Conservation (phyloP, 2,329 filamentous ascomycete species). For the Chaetomiaceae sp. region DNA sequence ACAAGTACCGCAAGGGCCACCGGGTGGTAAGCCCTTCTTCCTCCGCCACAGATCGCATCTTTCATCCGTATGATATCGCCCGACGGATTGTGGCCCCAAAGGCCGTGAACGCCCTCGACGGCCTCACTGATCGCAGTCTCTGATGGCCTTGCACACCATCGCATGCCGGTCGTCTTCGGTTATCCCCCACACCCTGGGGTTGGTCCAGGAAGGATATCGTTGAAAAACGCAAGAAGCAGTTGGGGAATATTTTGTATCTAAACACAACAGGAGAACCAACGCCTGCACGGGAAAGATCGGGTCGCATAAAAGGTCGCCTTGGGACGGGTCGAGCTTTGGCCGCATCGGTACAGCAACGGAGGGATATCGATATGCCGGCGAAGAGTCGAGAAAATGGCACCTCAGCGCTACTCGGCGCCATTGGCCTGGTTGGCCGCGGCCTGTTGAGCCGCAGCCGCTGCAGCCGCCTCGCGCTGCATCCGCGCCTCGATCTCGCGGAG, state of each 20-base stretch:
- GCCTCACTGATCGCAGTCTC: not conserved
- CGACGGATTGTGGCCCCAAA: too few relatives aligned
- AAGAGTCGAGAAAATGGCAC: not conserved
- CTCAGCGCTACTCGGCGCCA: constrained; percentile 39
- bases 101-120: too few relatives aligned
- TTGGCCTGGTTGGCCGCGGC: constrained; percentile 42
- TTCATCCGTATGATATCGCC: too few relatives aligned
- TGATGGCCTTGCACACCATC: constrained; percentile 2
- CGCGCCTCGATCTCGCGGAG: constrained; percentile 97
- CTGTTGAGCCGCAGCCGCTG: constrained; percentile 35
- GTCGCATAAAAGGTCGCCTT: constrained; percentile 36
- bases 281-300: constrained; percentile 45
- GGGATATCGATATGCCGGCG: constrained; percentile 25
- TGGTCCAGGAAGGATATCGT: constrained; percentile 25
- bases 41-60: too few relatives aligned
- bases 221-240: constrained; percentile 36
- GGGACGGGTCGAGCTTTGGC: constrained; percentile 14
- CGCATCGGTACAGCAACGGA: constrained; percentile 21
- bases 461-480: constrained; percentile 70
- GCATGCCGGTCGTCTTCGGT: constrained; percentile 18
- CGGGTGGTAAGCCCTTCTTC: not conserved
- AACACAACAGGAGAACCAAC: constrained; percentile 44
- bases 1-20: constrained; percentile 1
- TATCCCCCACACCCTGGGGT: constrained; percentile 24
- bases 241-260: constrained; percentile 43